Percentiles rank a stretch among this genome's conserved stretches.
Conservation (phyloP, 192 early-diverging fungal species). For the Backusella liffmaniae region DNA sequence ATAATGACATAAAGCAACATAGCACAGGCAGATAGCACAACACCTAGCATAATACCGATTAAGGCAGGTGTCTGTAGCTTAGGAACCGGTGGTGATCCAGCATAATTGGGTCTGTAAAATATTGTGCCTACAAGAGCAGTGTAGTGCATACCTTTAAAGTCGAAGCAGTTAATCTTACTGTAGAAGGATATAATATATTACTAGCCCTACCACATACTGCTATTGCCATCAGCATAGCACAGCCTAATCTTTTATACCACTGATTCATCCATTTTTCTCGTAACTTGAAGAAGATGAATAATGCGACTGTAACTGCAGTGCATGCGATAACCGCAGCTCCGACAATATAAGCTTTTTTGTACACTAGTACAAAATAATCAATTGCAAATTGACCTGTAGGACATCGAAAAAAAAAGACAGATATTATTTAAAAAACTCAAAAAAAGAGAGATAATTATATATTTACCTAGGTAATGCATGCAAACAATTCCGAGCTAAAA, state of each 20-base stretch:
- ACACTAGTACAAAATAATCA: slow-evolving; percentile 25
- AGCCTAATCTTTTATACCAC: slow-evolving; percentile 46
- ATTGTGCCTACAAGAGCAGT: slow-evolving; percentile 35
- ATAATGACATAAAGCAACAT: slow-evolving; percentile 18
- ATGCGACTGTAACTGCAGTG: slow-evolving; percentile 34
- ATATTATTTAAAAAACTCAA: background rate
- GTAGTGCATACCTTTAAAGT: slow-evolving; percentile 39
- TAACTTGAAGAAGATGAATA: slow-evolving; percentile 50
- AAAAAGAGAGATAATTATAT: background rate
- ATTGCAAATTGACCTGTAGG: slow-evolving; percentile 40
- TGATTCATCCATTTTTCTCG: slow-evolving; percentile 43
- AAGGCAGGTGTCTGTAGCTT: slow-evolving; percentile 8
- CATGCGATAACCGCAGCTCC: slow-evolving; percentile 42
- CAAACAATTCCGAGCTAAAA: slow-evolving; percentile 30
- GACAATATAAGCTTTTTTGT: slow-evolving; percentile 23
- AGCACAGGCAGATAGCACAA: slow-evolving; percentile 25
- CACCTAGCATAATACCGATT: slow-evolving; percentile 19
- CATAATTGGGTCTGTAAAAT: slow-evolving; percentile 22
- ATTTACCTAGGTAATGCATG: slow-evolving; percentile 41
- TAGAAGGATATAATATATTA: background rate
- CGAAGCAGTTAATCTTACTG: background rate
- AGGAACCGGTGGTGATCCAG: slow-evolving; percentile 12
- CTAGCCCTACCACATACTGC: slow-evolving; percentile 40
- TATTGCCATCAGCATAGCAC: slow-evolving; percentile 42
- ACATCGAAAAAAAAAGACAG: background rate